These are phyloP conservation scores for Chimonanthus praecox DNA, from an alignment of 164 flowering plant genomes.

Conservation along the genomic window DNA sequence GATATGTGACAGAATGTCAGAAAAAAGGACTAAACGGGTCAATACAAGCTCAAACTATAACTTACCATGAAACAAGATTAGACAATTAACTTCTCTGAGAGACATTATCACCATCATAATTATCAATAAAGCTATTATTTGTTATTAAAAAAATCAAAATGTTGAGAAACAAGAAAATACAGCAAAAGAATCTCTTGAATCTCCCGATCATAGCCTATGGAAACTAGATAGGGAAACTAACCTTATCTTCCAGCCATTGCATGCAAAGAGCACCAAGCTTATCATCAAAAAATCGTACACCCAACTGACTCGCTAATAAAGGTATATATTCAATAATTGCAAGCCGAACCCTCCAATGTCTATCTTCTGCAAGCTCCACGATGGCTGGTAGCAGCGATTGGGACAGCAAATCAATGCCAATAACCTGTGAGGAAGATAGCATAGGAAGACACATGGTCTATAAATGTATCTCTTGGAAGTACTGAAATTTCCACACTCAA, in stretches of 20 bases:
- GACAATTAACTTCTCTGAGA: background rate
- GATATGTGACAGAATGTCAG: no score
- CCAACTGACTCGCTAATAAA: slow-evolving; percentile 81
- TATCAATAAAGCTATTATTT: no score
- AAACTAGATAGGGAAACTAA: slow-evolving; percentile 2
- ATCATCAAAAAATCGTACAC: slow-evolving; percentile 54
- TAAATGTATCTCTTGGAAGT: background rate
- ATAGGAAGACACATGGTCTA: background rate
- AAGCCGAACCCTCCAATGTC: slow-evolving; percentile 91
- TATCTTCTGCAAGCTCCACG: slow-evolving; percentile 94
- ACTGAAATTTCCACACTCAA: background rate
- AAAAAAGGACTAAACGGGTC: background rate
- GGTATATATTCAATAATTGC: slow-evolving; percentile 92
- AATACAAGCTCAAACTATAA: background rate
- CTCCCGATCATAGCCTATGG: background rate
- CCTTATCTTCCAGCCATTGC: slow-evolving; percentile 62
- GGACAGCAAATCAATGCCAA: slow-evolving; percentile 21
- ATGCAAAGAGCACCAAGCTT: slow-evolving; percentile 40
- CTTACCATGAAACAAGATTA: background rate
- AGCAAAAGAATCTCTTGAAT: background rate
- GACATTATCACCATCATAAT: background rate
- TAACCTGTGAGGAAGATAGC: slow-evolving; percentile 10
- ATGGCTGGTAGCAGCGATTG: slow-evolving; percentile 58
- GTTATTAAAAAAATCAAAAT: no score
- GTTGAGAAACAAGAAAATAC: background rate